phyloP scores from a whole-genome alignment of 2,329 filamentous ascomycete species.

The Myrmaecium sp. region DNA sequence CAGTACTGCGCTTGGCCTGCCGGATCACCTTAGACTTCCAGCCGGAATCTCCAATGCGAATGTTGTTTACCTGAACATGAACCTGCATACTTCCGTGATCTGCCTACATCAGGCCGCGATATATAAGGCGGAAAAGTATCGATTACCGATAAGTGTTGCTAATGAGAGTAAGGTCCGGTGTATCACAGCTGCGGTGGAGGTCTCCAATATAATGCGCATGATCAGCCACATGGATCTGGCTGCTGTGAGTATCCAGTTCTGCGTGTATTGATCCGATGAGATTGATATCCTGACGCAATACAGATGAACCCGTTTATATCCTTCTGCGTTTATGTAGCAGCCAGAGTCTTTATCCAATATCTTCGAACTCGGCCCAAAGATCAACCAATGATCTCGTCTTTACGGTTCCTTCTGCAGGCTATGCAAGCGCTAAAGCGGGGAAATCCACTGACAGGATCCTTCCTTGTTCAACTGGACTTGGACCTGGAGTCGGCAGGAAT shows the following conservation, averaged over 20 bases:
- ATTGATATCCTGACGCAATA: constrained; percentile 8
- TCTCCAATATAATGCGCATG: constrained; percentile 88
- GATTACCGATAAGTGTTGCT: constrained; percentile 57
- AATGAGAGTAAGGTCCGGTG: constrained; percentile 86
- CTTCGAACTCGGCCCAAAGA: constrained; percentile 88
- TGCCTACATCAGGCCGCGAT: constrained; percentile 97
- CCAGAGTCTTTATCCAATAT: constrained; percentile 88
- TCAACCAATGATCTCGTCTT: constrained; percentile 55
- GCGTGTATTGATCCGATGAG: constrained; percentile 3
- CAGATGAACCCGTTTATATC: constrained; percentile 93
- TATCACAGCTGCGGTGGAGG: constrained; percentile 83
- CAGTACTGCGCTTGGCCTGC: constrained; percentile 72
- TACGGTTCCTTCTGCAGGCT: constrained; percentile 79
- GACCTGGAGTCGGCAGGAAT: constrained; percentile 63
- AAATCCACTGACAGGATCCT: constrained; percentile 86
- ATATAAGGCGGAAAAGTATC: constrained; percentile 87
- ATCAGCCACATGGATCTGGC: constrained; percentile 80
- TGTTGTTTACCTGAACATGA: constrained; percentile 89
- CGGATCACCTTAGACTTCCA: constrained; percentile 63
- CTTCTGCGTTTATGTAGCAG: constrained; percentile 91
- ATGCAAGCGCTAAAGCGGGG: constrained; percentile 79
- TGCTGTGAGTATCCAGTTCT: constrained; percentile 38
- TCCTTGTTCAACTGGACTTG: constrained; percentile 81
- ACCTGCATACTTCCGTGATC: constrained; percentile 88
- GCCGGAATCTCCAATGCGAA: constrained; percentile 61